phyloP scores from a whole-genome alignment of 1,284 basidiomycete genomes.

The Apiotrichum akiyoshidainum region DNA sequence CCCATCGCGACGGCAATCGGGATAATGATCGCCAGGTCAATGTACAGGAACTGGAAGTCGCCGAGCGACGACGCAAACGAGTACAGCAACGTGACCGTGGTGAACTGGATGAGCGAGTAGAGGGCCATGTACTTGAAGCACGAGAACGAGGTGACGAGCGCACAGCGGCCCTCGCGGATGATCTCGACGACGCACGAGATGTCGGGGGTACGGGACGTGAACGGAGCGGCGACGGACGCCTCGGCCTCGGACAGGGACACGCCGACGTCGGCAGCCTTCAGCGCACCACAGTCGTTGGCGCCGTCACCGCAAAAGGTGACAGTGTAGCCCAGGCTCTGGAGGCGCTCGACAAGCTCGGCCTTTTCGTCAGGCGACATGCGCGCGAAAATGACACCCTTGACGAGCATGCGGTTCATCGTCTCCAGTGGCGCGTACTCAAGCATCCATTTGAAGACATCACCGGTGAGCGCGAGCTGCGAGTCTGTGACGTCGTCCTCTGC shows the following conservation, averaged over 20 bases:
- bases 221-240: slow-evolving; percentile 97
- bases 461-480: slow-evolving; percentile 87
- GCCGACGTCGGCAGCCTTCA: slow-evolving; percentile 98
- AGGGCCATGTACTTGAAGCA: slow-evolving; percentile 96
- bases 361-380: slow-evolving; percentile 99
- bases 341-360: slow-evolving; percentile 92
- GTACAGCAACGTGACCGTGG: slow-evolving; percentile 82
- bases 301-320: slow-evolving; percentile 99
- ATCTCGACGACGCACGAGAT: slow-evolving; percentile 95
- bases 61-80: slow-evolving; percentile 94
- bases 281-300: slow-evolving; percentile 96
- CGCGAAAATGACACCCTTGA: slow-evolving; percentile 94
- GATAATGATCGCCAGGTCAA: slow-evolving; percentile 96
- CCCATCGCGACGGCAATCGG: slow-evolving; percentile 97
- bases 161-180: slow-evolving; percentile 91
- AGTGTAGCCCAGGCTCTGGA: slow-evolving; percentile 90
- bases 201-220: slow-evolving; percentile 90
- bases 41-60: slow-evolving; percentile 95
- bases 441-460: slow-evolving; percentile 99
- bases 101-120: slow-evolving; percentile 57
- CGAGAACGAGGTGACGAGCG: slow-evolving; percentile 94
- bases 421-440: slow-evolving; percentile 91
- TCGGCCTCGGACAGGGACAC: slow-evolving; percentile 96
- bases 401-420: slow-evolving; percentile 93
- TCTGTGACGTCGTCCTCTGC: slow-evolving; percentile 71